Percentiles rank a stretch among this genome's conserved stretches.
phyloP scores from a whole-genome alignment of 306 rosid species.

The Corylus heterophylla region DNA sequence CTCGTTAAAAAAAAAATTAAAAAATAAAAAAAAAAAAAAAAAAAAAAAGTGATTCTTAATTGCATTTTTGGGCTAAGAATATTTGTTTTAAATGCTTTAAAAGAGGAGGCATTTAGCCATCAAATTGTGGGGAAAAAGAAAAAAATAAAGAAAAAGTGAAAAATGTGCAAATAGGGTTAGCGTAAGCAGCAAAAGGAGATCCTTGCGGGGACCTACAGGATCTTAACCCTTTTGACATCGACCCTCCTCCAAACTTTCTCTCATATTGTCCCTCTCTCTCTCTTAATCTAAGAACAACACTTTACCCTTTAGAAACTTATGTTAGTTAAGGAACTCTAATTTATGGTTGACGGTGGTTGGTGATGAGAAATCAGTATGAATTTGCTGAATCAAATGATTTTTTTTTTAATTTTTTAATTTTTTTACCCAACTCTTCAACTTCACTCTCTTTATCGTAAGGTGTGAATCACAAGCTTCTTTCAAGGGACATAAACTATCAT shows the following conservation, averaged over 20 bases:
- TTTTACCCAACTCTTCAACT: slow-evolving; percentile 31
- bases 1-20: too few relatives aligned
- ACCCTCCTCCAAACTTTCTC: slow-evolving; percentile 52
- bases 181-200: slow-evolving; percentile 66
- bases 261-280: slow-evolving; percentile 4
- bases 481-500: slow-evolving; percentile 48
- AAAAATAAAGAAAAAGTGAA: not conserved
- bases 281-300: slow-evolving; percentile 30
- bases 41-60: too few relatives aligned
- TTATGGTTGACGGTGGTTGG: slow-evolving; percentile 42
- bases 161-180: slow-evolving; percentile 29
- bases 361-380: slow-evolving; percentile 36
- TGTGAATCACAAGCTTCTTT: slow-evolving; percentile 70
- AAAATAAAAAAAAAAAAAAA: too few relatives aligned
- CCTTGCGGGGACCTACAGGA: slow-evolving; percentile 63
- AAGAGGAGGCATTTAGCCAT: too few relatives aligned
- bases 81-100: too few relatives aligned
- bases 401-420: not conserved
- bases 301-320: slow-evolving; percentile 22
- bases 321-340: slow-evolving; percentile 29
- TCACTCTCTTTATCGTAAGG: slow-evolving; percentile 43
- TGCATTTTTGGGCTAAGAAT: too few relatives aligned
- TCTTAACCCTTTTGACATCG: slow-evolving; percentile 54
- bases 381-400: slow-evolving; percentile 13
- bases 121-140: not conserved